Base-by-base conservation (phyloP, 148 eudicot species). In the Vaccinium myrtillus region DNA sequence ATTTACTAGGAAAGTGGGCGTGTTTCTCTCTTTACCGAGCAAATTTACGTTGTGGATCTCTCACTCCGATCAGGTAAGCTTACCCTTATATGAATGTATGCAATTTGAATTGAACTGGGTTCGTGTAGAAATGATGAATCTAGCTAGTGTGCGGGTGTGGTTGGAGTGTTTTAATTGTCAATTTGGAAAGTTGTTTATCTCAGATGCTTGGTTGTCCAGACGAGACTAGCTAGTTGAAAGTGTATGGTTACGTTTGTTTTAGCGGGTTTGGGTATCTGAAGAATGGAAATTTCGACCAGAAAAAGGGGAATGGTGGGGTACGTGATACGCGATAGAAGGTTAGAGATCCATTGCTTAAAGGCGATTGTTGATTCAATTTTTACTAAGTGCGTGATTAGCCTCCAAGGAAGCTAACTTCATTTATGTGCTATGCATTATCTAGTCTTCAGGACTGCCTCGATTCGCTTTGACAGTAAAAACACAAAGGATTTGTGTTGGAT, bases 51-150 rank as follows among this genome's bases (percentile, higher is more conserved):
- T 8, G 51, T 58, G 70, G 82, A 79, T 58, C 70, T 79, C 50
- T 79, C 63, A 32, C 67, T 79, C 50, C 51, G 70, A 58, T 39
- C 30, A 21, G 82, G 82, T 79, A 21, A 36, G 70, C 6, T 79
- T 9, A 10, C 36, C 70, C 49, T 16, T 12, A 10, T 4, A 21
- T 7, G 14, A 12, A 36, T 36, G 70, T 54, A 15, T 16, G 36
- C 39, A 58, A 58, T 56, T 36, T 79, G 82, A 79, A 56, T 32
- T 79, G 82, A 56, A 79, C 46, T 58, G 18, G 5, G 43, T 14
- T 32, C 3, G 25, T 1, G 39, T 36, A 9, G 16, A 30, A 15
- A 21, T 4, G 82, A 14, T 77, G 30, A 77, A 51, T 23, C 19
- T 25, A 11, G 30, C 0, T 11, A 12, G 39, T 32, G 67, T 8